Evolutionary conservation across 116 monocot genomes (phyloP).

Genomic region (Thalassia testudinum): DNA sequence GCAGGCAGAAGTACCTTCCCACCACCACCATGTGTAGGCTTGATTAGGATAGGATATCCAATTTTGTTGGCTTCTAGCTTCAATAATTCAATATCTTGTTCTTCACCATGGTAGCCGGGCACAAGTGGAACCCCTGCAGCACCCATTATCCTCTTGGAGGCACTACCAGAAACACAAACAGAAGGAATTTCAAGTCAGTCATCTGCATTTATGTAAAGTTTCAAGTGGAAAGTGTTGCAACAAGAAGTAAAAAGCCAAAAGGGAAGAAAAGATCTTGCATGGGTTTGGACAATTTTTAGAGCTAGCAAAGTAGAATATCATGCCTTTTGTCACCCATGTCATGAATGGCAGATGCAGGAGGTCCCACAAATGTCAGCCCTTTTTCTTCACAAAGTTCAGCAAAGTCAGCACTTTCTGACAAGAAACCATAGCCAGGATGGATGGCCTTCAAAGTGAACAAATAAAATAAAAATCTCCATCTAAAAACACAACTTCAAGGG

Average conservation of each 20-base stretch:
- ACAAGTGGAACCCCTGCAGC: constrained; percentile 94
- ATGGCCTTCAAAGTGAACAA: constrained; percentile 39
- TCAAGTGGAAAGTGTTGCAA: no score
- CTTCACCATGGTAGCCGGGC: constrained; percentile 84
- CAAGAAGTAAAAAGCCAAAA: neutral
- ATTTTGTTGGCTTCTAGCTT: constrained; percentile 84
- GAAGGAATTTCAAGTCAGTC: no score
- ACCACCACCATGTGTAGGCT: constrained; percentile 98
- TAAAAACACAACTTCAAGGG: no score
- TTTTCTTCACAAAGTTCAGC: constrained; percentile 79
- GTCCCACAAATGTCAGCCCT: constrained; percentile 88
- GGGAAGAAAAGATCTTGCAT: neutral
- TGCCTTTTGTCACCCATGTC: constrained; percentile 99
- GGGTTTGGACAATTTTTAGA: no score
- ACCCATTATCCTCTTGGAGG: constrained; percentile 97
- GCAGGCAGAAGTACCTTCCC: constrained; percentile 49
- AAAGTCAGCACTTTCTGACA: constrained; percentile 93
- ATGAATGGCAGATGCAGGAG: constrained; percentile 92
- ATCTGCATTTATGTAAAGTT: no score
- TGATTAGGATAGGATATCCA: constrained; percentile 91
- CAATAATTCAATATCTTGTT: constrained; percentile 69
- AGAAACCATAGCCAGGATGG: constrained; percentile 95
- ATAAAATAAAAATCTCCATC: no score
- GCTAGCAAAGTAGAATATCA: neutral
- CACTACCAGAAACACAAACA: constrained; percentile 21